Conservation (phyloP, 495 filamentous ascomycete species). For the Niebla homalea region DNA sequence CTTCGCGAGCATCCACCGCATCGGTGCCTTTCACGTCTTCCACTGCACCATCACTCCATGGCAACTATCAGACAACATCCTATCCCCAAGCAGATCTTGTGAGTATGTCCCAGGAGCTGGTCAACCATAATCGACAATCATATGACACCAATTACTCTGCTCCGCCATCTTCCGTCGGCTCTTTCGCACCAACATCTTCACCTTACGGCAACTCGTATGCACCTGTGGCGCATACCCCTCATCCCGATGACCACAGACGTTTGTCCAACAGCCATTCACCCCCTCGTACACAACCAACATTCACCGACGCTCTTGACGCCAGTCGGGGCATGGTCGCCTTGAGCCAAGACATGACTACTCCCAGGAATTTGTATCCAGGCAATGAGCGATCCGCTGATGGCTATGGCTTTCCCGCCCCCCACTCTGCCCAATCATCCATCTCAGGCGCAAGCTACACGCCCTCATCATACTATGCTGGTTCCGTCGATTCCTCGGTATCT, state of each 20-base stretch:
- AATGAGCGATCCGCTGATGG: slow-evolving; percentile 69
- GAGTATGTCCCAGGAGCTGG: slow-evolving; percentile 59
- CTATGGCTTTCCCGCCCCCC: slow-evolving; percentile 82
- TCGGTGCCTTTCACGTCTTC: slow-evolving; percentile 64
- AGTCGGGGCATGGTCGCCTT: slow-evolving; percentile 86
- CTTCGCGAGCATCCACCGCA: slow-evolving; percentile 44
- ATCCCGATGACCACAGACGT: slow-evolving; percentile 54
- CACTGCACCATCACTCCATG: slow-evolving; percentile 52
- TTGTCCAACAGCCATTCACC: slow-evolving; percentile 68
- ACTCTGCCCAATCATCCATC: slow-evolving; percentile 90
- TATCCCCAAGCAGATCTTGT: slow-evolving; percentile 46
- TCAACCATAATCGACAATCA: slow-evolving; percentile 38
- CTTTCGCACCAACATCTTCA: slow-evolving; percentile 47
- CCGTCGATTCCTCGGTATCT: slow-evolving; percentile 71
- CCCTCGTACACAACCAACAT: slow-evolving; percentile 31
- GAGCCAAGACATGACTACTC: slow-evolving; percentile 72
- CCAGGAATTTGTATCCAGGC: slow-evolving; percentile 71
- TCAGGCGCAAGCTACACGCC: slow-evolving; percentile 62
- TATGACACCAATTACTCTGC: slow-evolving; percentile 48
- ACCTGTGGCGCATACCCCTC: slow-evolving; percentile 36
- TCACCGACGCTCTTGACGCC: slow-evolving; percentile 76
- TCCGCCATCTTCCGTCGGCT: slow-evolving; percentile 52
- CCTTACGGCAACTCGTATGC: slow-evolving; percentile 44
- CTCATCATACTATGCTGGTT: slow-evolving; percentile 59
- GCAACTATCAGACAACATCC: slow-evolving; percentile 58